Conservation (phyloP, 2,329 filamentous ascomycete genomes). For the Penicillium sp. region DNA sequence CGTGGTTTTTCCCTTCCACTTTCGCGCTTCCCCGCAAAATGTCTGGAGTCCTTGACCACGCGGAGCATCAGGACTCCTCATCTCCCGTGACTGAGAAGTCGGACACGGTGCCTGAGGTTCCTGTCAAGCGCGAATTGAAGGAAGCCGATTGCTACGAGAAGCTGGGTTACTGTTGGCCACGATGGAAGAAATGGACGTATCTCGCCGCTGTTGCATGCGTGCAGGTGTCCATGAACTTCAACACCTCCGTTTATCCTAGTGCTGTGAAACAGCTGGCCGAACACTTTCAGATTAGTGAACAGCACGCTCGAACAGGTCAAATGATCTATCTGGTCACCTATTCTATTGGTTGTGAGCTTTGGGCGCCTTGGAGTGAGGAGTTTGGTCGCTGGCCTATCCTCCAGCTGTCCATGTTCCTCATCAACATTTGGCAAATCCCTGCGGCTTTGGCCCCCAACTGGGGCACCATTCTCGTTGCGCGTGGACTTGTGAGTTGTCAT, state of each 20-base stretch:
- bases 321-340: constrained; percentile 70
- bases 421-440: constrained; percentile 68
- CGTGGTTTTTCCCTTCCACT: background rate
- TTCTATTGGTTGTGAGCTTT: constrained; percentile 75
- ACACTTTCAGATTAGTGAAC: constrained; percentile 59
- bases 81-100: too few relatives aligned
- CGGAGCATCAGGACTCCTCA: background rate
- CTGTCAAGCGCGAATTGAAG: constrained; percentile 36
- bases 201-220: constrained; percentile 37
- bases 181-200: constrained; percentile 18
- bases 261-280: constrained; percentile 57
- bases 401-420: constrained; percentile 63
- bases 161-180: constrained; percentile 55
- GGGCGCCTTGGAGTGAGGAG: constrained; percentile 79
- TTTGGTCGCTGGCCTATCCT: constrained; percentile 68
- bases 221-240: constrained; percentile 69
- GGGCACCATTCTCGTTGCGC: constrained; percentile 57
- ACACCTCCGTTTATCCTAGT: constrained; percentile 64
- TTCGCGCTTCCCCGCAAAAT: background rate
- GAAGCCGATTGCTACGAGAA: constrained; percentile 57
- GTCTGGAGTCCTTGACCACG: background rate
- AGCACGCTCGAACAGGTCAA: constrained; percentile 62
- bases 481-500: constrained; percentile 45
- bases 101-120: background rate
- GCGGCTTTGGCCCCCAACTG: constrained; percentile 66